phyloP scores from a whole-genome alignment of 2,329 filamentous ascomycete genomes.

The Colletotrichum ledebouriae region DNA sequence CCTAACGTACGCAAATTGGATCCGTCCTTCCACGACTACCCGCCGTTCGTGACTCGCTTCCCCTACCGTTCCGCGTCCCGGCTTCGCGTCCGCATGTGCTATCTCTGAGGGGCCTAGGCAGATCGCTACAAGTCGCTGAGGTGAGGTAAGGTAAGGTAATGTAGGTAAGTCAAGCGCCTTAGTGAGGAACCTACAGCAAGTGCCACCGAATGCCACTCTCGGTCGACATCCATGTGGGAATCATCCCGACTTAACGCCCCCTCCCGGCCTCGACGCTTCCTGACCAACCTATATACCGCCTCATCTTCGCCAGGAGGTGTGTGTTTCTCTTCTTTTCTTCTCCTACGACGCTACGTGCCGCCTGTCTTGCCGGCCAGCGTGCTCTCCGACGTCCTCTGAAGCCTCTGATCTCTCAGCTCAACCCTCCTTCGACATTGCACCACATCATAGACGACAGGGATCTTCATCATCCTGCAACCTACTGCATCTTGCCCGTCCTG shows the following conservation, averaged over 20 bases:
- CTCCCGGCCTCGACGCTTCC: conserved; percentile 21
- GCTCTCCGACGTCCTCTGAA: not conserved
- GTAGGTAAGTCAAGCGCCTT: no score
- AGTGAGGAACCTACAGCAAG: not conserved
- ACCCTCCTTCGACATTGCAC: not conserved
- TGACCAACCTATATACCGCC: conserved; percentile 20
- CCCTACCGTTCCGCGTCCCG: not conserved
- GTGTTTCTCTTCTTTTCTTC: conserved; percentile 1
- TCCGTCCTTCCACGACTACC: no score
- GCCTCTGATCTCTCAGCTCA: not conserved
- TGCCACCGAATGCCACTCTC: conserved; percentile 5
- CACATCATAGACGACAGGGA: conserved; percentile 32
- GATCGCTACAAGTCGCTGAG: no score
- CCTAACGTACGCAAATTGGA: no score
- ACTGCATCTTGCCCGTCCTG: conserved; percentile 33
- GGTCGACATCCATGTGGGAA: conserved; percentile 12
- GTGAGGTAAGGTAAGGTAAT: not conserved
- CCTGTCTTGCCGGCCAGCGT: not conserved
- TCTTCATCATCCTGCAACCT: conserved; percentile 31
- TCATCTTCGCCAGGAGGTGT: conserved; percentile 2
- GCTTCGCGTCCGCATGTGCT: not conserved
- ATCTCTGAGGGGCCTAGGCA: not conserved
- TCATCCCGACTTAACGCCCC: conserved; percentile 12
- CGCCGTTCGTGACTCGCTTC: conserved; percentile 3
- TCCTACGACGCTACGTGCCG: conserved; percentile 1